Evolutionary conservation across 495 filamentous ascomycete genomes (phyloP).

Genomic region (Thozetella sp.): DNA sequence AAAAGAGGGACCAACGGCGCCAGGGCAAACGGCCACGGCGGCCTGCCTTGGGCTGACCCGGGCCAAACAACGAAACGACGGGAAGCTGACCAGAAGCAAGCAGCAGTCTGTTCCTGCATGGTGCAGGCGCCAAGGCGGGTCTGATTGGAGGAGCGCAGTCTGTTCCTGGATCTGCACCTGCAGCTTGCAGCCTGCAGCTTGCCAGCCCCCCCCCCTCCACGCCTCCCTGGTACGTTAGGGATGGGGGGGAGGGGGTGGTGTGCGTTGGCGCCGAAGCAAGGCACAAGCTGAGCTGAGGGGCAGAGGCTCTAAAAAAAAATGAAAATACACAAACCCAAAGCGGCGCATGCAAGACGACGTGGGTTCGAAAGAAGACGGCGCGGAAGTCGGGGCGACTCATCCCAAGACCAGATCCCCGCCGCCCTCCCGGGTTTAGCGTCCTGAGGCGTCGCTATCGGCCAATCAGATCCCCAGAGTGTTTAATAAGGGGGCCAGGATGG

Average conservation of each 20-base stretch:
- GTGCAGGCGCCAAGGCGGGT: not conserved
- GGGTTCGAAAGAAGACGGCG: not conserved
- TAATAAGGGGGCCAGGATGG: not conserved
- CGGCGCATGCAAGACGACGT: not conserved
- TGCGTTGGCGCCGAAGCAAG: not conserved
- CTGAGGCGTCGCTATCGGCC: not conserved
- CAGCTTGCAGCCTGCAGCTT: too few relatives aligned
- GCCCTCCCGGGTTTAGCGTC: not conserved
- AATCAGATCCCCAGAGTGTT: not conserved
- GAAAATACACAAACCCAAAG: not conserved
- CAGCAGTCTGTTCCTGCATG: constrained; percentile 1
- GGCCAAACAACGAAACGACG: not conserved
- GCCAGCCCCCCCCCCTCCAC: too few relatives aligned
- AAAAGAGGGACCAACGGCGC: not conserved
- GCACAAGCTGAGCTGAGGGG: not conserved
- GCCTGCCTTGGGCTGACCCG: not conserved
- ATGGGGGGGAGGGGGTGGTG: not conserved
- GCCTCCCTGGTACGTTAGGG: not conserved
- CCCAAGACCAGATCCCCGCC: not conserved
- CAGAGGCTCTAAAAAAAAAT: not conserved
- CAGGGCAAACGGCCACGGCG: not conserved
- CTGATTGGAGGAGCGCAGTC: not conserved
- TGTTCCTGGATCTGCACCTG: not conserved
- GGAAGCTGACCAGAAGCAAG: not conserved
- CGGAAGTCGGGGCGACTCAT: not conserved